Conservation (phyloP, 495 filamentous ascomycete species). For the Podospora tetraspora region DNA sequence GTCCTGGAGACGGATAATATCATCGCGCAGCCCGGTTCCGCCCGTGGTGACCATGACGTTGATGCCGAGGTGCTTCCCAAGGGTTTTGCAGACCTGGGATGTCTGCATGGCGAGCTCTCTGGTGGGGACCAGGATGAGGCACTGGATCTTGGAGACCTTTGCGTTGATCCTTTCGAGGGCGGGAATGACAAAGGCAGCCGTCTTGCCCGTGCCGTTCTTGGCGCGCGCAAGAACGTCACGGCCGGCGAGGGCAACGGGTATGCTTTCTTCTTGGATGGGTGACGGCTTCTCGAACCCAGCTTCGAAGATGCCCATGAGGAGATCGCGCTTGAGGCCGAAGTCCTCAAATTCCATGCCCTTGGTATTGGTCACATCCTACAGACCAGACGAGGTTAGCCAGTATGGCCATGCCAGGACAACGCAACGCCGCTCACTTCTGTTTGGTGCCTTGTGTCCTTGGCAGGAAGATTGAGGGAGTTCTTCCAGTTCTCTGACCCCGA, state of each 20-base stretch:
- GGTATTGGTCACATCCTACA: constrained; percentile 89
- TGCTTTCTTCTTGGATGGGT: constrained; percentile 98
- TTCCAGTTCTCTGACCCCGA: constrained; percentile 67
- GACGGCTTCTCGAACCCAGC: constrained; percentile 98
- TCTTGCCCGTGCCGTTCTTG: constrained; percentile 98
- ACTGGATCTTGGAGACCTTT: constrained; percentile 90
- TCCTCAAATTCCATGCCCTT: constrained; percentile 98
- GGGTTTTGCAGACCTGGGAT: constrained; percentile 96
- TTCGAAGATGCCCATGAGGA: constrained; percentile 99
- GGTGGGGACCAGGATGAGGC: constrained; percentile 92
- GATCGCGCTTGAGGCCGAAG: constrained; percentile 85
- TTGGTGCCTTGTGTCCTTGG: constrained; percentile 82
- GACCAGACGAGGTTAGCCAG: constrained; percentile 5
- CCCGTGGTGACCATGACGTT: constrained; percentile 99
- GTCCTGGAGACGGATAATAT: constrained; percentile 91
- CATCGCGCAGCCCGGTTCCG: constrained; percentile 89
- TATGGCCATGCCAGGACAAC: not conserved
- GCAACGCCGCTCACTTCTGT: constrained; percentile 64
- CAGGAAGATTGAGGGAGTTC: constrained; percentile 66
- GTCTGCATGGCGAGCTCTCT: constrained; percentile 98
- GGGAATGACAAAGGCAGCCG: constrained; percentile 94
- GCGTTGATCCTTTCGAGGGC: constrained; percentile 93
- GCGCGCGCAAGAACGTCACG: constrained; percentile 93
- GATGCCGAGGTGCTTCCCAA: constrained; percentile 92
- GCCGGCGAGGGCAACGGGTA: constrained; percentile 91